phyloP scores from a whole-genome alignment of 2,329 filamentous ascomycete genomes.

The Shiraia sp. region DNA sequence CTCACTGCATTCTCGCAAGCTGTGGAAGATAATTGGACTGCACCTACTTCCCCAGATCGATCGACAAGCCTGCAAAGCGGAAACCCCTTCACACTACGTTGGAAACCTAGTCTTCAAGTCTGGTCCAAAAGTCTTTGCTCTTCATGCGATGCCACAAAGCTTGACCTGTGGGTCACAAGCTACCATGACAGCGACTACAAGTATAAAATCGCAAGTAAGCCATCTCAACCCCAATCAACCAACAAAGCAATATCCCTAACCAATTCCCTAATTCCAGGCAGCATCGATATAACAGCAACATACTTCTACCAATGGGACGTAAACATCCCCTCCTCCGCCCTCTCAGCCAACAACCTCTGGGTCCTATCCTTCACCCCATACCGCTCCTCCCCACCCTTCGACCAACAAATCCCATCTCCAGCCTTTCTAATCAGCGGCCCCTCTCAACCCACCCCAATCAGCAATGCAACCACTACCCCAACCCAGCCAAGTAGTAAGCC shows the following conservation, averaged over 20 bases:
- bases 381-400: slow-evolving; percentile 6
- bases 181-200: slow-evolving; percentile 10
- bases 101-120: too few species aligned
- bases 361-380: slow-evolving; percentile 16
- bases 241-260: background rate
- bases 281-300: slow-evolving; percentile 13
- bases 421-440: slow-evolving; percentile 15
- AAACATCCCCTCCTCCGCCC: slow-evolving; percentile 15
- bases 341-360: slow-evolving; percentile 15
- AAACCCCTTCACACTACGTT: background rate
- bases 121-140: too few species aligned
- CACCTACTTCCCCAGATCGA: slow-evolving; percentile 17
- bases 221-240: background rate
- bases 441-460: slow-evolving; percentile 6
- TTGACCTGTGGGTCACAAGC: slow-evolving; percentile 22
- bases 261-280: slow-evolving; percentile 2
- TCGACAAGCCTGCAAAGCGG: slow-evolving; percentile 17
- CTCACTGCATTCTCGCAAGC: slow-evolving; percentile 14
- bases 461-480: slow-evolving; percentile 7
- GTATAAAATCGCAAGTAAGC: slow-evolving; percentile 14
- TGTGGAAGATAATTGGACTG: slow-evolving; percentile 20
- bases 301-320: slow-evolving; percentile 19
- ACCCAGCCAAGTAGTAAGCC: slow-evolving; percentile 12
- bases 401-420: slow-evolving; percentile 17
- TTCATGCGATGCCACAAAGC: too few species aligned